Base-by-base conservation (phyloP, 176 grass and related monocot genomes). In the Oryza glumipatula region DNA sequence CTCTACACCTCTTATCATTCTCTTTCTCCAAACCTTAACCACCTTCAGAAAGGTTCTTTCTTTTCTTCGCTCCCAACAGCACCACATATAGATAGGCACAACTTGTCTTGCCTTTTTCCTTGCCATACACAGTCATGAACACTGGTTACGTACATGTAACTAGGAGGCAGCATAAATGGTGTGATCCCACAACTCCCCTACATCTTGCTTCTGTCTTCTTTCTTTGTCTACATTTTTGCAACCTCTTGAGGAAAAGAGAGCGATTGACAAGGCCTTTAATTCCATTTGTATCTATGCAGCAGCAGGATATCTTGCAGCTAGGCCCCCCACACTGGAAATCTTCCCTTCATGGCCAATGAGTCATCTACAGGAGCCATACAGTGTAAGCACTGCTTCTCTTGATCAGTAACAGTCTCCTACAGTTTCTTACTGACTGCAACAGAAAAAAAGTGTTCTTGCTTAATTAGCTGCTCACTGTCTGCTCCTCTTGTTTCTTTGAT, bases 261-360 rank as follows among this genome's bases (percentile, higher is more conserved):
- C 3, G 48, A 77, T 86, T 86, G 88, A 83, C 51, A 79, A 83
- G 68, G 81, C 83, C 85, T 87, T 88, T 85, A 89, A 87, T 86
- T 80, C 84, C 83, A 36, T 91, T 85, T 93, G 68, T 84, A 80
- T 87, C 43, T 51, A 84, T 91, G 89, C 76, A 87, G 84, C 80
- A 79, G 88, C 76, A 80, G 89, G 84, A 75, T 87, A 87, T 78
- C 80, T 90, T 48, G 81, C 94, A 79, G 70, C 70, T 78, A 92
- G 88, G 68, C 85, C 90, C 76, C 83, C 90, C 70, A 97, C 83
- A 48, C 90, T 97, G 76, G 86, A 97, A 52, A 97, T 94, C 89
- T 94, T 97, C 83, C 92, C 94, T 85, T 94, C 92, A 82, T 90
- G 94, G 92, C 88, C 92, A 92, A 93, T 90, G 88, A 93, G 64